Base-by-base conservation (phyloP, 768 basidiomycete genomes). In the Russula emetica region DNA sequence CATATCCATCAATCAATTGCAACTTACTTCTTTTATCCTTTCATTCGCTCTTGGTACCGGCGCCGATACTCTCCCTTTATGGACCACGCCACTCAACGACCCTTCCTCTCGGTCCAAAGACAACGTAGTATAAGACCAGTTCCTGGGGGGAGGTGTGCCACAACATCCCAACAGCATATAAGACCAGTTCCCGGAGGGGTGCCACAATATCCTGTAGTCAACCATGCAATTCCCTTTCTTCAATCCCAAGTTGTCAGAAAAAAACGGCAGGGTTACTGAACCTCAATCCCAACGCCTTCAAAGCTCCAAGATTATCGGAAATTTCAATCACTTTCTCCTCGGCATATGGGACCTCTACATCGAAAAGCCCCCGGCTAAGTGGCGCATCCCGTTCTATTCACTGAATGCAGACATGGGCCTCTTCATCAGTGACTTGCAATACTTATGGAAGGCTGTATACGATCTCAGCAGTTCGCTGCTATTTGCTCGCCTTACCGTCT, bases 281-380 rank as follows among this genome's bases (percentile, higher is more conserved):
- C 11, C n/a, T 20, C 44, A 16, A 56, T 28, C 18, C 44, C 57
- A 47, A 28, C 32, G 24, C 44, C 10, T 57, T 47, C 32, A 26
- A 38, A 45, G 24, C 44, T 36, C 26, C 57, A 22, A 26, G 34
- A 45, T 45, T 13, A 45, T 0, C 9, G n/a, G 4, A 24, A 20
- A 7, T 36, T 64, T 90, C 66, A 82, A 83, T 60, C 86, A 88
- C 66, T 82, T 81, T 14, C 78, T 75, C 28, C 63, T 89, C 45
- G 89, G 89, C 47, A 83, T 90, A 47, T 92, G 89, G 89, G 87
- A 90, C 68, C 73, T 89, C 32, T 92, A 90, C 71, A 84, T 88
- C 68, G 83, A 90, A 68, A 76, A 74, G 22, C 73, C 74, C 16
- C 71, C 79, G 32, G 72, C 76, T 49, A 69, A 82, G 56, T 61